phyloP scores from a whole-genome alignment of 345 rosid species.

The Ailanthus altissimus region DNA sequence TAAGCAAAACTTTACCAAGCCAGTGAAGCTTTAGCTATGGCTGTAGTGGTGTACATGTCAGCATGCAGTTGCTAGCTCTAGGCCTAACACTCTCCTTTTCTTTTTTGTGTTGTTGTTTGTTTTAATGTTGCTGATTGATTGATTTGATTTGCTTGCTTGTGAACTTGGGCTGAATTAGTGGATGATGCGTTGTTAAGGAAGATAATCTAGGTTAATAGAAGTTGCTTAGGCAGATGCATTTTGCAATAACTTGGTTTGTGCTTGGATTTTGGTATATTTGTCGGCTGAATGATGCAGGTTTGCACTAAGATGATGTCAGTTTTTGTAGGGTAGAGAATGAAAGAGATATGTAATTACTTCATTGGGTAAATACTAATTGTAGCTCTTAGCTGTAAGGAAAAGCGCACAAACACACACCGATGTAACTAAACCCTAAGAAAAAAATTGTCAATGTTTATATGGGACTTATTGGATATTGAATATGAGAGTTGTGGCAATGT shows the following conservation, averaged over 20 bases:
- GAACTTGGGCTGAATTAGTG: conserved; percentile 34
- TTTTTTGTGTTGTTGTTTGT: neutral
- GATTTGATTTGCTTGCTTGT: neutral
- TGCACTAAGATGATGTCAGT: neutral
- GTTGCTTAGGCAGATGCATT: neutral
- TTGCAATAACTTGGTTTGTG: neutral
- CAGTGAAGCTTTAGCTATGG: neutral
- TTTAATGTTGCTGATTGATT: too few species aligned
- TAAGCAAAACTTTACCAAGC: conserved; percentile 7
- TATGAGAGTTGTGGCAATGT: too few species aligned
- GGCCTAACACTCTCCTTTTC: conserved; percentile 48
- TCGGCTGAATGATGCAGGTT: conserved; percentile 1
- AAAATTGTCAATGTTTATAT: too few species aligned
- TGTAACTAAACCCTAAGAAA: neutral
- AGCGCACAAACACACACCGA: neutral
- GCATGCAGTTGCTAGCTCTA: neutral
- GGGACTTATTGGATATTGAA: too few species aligned
- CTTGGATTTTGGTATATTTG: conserved; percentile 20
- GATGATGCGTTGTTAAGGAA: conserved; percentile 28
- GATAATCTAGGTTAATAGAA: conserved; percentile 23
- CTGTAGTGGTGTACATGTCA: conserved; percentile 40
- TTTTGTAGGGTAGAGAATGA: neutral
- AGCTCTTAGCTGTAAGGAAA: neutral
- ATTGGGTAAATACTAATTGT: neutral
- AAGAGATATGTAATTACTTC: neutral